Conservation (phyloP, 1,284 basidiomycete species). For the Ustilago loliicola region DNA sequence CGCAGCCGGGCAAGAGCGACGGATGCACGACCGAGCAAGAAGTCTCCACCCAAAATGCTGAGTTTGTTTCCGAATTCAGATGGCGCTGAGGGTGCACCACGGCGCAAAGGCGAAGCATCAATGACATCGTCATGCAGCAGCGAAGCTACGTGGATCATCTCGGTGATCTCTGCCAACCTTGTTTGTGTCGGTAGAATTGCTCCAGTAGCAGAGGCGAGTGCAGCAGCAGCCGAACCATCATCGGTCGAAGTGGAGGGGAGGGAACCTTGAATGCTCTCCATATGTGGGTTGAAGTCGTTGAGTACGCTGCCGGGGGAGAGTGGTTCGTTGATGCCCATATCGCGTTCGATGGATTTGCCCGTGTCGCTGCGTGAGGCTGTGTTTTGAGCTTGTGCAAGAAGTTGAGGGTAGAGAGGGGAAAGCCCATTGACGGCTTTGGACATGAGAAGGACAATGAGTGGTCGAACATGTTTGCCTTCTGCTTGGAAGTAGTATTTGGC, state of each 20-base stretch:
- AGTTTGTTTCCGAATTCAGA: constrained; percentile 94
- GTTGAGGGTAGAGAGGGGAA: constrained; percentile 73
- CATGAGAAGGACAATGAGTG: constrained; percentile 90
- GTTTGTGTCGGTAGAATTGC: constrained; percentile 83
- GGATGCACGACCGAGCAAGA: constrained; percentile 90
- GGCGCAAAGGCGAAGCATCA: constrained; percentile 84
- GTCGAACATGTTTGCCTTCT: constrained; percentile 84
- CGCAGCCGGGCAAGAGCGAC: constrained; percentile 89
- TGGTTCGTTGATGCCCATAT: constrained; percentile 76
- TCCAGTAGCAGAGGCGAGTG: constrained; percentile 26
- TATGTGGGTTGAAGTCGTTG: constrained; percentile 83
- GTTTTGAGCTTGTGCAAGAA: constrained; percentile 70
- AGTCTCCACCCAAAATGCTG: constrained; percentile 93
- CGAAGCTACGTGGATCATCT: constrained; percentile 98
- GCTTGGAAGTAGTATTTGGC: constrained; percentile 91
- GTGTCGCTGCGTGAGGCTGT: constrained; percentile 64
- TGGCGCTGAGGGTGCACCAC: constrained; percentile 86
- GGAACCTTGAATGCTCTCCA: constrained; percentile 48
- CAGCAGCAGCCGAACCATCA: constrained; percentile 19
- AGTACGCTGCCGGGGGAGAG: constrained; percentile 81
- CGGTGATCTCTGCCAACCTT: constrained; percentile 93
- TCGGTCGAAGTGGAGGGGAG: constrained; percentile 6
- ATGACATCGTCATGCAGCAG: constrained; percentile 95
- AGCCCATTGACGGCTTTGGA: constrained; percentile 89
- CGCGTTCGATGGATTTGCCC: constrained; percentile 57